A percentile compares a stretch with the other conserved stretches of the same genome.
Conservation (phyloP, 805 yeast genomes). For the Blastobotrys terrestris region DNA sequence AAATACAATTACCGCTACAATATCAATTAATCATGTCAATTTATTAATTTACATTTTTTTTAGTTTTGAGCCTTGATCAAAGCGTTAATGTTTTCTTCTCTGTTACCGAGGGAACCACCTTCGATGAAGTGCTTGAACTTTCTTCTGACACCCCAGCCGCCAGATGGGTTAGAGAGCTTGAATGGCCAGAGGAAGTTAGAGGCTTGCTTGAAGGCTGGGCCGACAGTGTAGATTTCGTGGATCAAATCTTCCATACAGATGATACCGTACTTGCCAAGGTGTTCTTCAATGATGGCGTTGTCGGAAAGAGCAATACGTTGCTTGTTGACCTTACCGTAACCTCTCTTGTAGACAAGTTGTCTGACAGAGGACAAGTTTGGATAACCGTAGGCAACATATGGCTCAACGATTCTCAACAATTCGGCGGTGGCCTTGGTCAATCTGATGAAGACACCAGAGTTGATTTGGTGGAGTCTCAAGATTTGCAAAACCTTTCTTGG, state of each 20-base stretch:
- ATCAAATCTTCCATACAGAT: conserved; percentile 69
- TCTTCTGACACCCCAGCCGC: conserved; percentile 77
- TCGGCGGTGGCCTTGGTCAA: conserved; percentile 75
- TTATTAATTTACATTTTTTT: too few species aligned
- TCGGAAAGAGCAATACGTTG: conserved; percentile 69
- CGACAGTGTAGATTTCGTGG: conserved; percentile 78
- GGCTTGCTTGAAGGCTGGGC: conserved; percentile 81
- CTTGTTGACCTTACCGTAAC: conserved; percentile 75
- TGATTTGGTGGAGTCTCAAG: conserved; percentile 71
- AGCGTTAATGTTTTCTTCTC: conserved; percentile 72
- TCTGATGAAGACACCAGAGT: conserved; percentile 73
- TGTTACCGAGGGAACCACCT: conserved; percentile 83
- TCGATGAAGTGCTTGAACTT: conserved; percentile 80
- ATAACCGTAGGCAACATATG: conserved; percentile 78
- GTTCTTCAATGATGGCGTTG: conserved; percentile 63
- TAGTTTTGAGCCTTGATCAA: conserved; percentile 69
- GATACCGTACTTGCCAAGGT: conserved; percentile 69
- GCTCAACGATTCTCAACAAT: conserved; percentile 72
- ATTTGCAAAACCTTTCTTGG: conserved; percentile 92
- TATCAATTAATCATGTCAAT: too few species aligned
- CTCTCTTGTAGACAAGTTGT: conserved; percentile 76
- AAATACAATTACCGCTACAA: too few species aligned
- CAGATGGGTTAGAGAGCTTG: conserved; percentile 75
- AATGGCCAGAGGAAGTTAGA: conserved; percentile 83
- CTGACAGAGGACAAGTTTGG: conserved; percentile 69